Base-by-base conservation (phyloP, 257 asterid species). In the Lithospermum erythrorhizon region DNA sequence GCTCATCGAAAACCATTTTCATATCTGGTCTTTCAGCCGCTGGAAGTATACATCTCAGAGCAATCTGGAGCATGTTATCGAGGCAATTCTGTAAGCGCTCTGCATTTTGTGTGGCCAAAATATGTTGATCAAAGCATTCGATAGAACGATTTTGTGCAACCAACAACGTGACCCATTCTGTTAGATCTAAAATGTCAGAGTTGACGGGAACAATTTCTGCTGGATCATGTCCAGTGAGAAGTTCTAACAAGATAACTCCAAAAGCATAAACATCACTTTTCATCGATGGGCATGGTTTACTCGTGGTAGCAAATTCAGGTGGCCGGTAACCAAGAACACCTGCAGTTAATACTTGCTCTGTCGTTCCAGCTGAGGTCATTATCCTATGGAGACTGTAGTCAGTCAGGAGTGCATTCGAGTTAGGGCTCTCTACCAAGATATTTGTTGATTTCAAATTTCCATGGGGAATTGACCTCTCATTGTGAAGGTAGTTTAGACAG, bases 391-490 rank as follows among this genome's bases (percentile, higher is more conserved):
- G 95, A 59, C 89, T 89, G 65, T 89, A 89, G 55, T 89, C 91
- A 0, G 95, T 86, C 58, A 89, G 62, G 63, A 89, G 83, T n/a
- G 75, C 82, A 56, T 71, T 76, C 65, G 61, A 29, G 54, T 67
- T 70, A 9, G 85, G 78, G 23, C 65, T 66, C 66, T 82, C 83
- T 66, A 89, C 74, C 72, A 86, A 61, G 47, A 89, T 77, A 73
- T 89, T 89, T 3, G 95, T 82, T 58, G 97, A 89, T 73, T 89
- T 89, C 57, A 89, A 66, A 81, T 86, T 89, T 70, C 97, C 95
- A 72, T 89, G 97, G 84, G 97, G 97, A 82, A 86, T 86, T 75
- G 87, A 79, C 11, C 82, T 86, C 53, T 83, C 94, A 1, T 76
- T 80, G 69, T 89, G 97, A 61, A 86, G 86, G 71, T 78, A 82